A percentile compares a stretch with the other conserved stretches of the same genome.
phyloP scores from a whole-genome alignment of 768 basidiomycete species.

The Leccinum imitatum region DNA sequence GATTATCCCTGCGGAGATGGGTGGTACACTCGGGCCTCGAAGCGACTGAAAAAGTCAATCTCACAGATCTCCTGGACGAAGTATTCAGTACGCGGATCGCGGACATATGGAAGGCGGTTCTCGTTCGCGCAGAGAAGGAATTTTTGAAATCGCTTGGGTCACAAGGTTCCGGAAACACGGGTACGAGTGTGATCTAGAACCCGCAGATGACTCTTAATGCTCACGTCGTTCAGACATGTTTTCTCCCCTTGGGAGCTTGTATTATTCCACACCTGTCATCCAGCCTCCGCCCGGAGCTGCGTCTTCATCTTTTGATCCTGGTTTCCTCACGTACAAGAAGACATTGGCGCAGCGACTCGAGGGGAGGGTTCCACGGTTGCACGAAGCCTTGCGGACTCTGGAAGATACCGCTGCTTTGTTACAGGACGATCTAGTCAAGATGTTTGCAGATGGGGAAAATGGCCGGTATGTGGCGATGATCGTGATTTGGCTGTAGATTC shows the following conservation, averaged over 20 bases:
- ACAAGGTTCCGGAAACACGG: slow-evolving; percentile 12
- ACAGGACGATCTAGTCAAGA: slow-evolving; percentile 55
- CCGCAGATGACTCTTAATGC: slow-evolving; percentile 2
- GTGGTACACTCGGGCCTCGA: slow-evolving; percentile 44
- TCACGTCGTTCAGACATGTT: slow-evolving; percentile 39
- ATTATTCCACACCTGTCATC: slow-evolving; percentile 51
- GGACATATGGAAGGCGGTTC: slow-evolving; percentile 55
- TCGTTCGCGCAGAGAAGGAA: slow-evolving; percentile 43
- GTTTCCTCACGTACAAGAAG: slow-evolving; percentile 61
- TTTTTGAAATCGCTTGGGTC: slow-evolving; percentile 46
- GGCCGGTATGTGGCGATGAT: slow-evolving; percentile 39
- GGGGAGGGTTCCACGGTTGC: slow-evolving; percentile 61
- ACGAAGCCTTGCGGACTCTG: slow-evolving; percentile 49
- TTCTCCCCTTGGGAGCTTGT: slow-evolving; percentile 55
- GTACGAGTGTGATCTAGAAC: slow-evolving; percentile 13
- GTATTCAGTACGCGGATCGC: slow-evolving; percentile 53
- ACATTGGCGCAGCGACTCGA: slow-evolving; percentile 61
- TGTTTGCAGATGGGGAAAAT: slow-evolving; percentile 41
- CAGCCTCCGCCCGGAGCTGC: slow-evolving; percentile 41
- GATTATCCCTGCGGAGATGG: slow-evolving; percentile 51
- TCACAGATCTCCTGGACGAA: slow-evolving; percentile 51
- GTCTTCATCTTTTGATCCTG: slow-evolving; percentile 35
- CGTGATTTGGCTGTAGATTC: not conserved
- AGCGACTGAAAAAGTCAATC: slow-evolving; percentile 42
- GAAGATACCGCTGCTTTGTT: slow-evolving; percentile 49